Evolutionary conservation across 208 protist genomes (phyloP).

Genomic region (Endotrypanum monterogeii): DNA sequence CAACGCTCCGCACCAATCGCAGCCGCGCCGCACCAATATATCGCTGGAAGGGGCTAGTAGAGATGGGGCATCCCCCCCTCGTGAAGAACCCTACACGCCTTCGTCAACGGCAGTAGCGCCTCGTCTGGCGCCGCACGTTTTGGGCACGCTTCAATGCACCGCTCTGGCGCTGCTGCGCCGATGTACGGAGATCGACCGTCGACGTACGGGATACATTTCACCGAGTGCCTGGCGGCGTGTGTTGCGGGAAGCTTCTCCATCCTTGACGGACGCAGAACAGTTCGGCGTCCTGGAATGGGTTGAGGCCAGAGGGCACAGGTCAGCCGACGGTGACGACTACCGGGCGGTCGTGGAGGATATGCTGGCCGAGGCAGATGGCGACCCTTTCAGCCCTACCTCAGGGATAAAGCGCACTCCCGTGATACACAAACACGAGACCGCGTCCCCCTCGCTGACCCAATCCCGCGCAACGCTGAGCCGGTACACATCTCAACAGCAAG

Average conservation of each 20-base stretch:
- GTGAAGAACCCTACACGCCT: too few relatives aligned
- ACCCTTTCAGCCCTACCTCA: background rate
- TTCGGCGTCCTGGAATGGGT: background rate
- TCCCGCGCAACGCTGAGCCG: background rate
- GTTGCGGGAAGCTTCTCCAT: conserved; percentile 1
- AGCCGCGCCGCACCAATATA: background rate
- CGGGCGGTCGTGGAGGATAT: conserved; percentile 14
- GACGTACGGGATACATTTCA: conserved; percentile 6
- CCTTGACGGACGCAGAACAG: conserved; percentile 7
- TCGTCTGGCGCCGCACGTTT: background rate
- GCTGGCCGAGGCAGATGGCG: background rate
- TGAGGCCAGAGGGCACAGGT: conserved; percentile 1
- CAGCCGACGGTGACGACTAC: conserved; percentile 8
- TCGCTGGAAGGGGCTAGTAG: background rate
- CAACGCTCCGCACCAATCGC: background rate
- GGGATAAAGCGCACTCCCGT: background rate
- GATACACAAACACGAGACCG: background rate
- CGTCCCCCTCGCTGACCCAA: background rate
- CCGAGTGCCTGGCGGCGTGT: conserved; percentile 7
- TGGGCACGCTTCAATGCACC: conserved; percentile 22
- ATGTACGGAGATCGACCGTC: conserved; percentile 4
- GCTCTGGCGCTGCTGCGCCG: conserved; percentile 11
- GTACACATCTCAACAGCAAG: background rate
- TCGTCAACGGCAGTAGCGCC: background rate
- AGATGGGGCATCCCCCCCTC: background rate